Evolutionary conservation across 2,329 filamentous ascomycete genomes (phyloP).

Genomic region (Decorospora gaudefroyi): DNA sequence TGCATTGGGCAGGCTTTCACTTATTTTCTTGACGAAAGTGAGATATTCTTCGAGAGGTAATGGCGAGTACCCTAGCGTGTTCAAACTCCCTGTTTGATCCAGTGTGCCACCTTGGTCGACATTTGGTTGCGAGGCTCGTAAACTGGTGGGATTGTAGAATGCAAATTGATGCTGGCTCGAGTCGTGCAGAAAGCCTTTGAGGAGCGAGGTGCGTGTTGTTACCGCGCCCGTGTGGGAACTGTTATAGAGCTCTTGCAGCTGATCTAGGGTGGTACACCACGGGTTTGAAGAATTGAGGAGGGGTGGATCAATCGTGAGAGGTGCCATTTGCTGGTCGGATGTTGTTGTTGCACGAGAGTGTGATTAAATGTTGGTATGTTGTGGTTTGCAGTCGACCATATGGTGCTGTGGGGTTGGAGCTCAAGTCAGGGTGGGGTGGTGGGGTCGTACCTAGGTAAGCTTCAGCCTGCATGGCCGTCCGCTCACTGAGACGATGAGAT

Average conservation of each 20-base stretch:
- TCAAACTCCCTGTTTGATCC: slow-evolving; percentile 54
- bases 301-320: slow-evolving; percentile 63
- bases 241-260: slow-evolving; percentile 65
- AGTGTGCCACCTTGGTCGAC: slow-evolving; percentile 21
- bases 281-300: slow-evolving; percentile 76
- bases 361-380: too few species aligned
- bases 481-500: too few species aligned
- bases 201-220: slow-evolving; percentile 71
- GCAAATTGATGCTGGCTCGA: slow-evolving; percentile 64
- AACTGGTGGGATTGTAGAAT: slow-evolving; percentile 62
- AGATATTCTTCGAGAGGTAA: slow-evolving; percentile 64
- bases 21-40: slow-evolving; percentile 55
- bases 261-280: slow-evolving; percentile 69
- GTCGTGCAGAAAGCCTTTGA: slow-evolving; percentile 68
- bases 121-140: slow-evolving; percentile 30
- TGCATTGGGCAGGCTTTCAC: slow-evolving; percentile 39
- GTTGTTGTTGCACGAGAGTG: too few species aligned
- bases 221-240: slow-evolving; percentile 70
- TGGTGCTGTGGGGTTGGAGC: too few species aligned
- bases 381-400: too few species aligned
- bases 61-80: slow-evolving; percentile 76
- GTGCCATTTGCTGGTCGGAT: too few species aligned
- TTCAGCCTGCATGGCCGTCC: too few species aligned
- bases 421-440: too few species aligned
- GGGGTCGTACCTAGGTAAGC: too few species aligned